Percentiles rank a stretch among this genome's conserved stretches.
Conservation (phyloP, 2,329 filamentous ascomycete species). For the Hypoxylon sp. region DNA sequence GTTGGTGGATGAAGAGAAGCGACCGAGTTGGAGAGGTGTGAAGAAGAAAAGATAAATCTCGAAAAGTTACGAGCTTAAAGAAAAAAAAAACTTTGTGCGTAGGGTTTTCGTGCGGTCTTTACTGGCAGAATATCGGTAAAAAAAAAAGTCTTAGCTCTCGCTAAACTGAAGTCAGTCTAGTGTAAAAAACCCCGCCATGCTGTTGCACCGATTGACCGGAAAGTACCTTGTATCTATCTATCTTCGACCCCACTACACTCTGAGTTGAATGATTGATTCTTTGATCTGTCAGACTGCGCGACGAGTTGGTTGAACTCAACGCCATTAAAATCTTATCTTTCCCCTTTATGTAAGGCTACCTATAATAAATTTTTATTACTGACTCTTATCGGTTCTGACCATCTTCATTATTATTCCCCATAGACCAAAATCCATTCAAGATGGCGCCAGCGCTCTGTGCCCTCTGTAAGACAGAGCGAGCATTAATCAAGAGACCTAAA, state of each 20-base stretch:
- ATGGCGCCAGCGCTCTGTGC: slow-evolving; percentile 85
- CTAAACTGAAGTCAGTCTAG: slow-evolving; percentile 26
- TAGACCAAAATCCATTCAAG: background rate
- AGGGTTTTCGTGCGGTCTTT: slow-evolving; percentile 39
- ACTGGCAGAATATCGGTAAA: slow-evolving; percentile 40
- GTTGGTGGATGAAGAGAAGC: slow-evolving; percentile 56
- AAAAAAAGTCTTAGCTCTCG: no score
- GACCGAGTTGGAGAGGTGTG: slow-evolving; percentile 47
- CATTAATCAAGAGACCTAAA: slow-evolving; percentile 92
- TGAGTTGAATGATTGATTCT: slow-evolving; percentile 13
- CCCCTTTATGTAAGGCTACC: no score
- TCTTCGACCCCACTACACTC: slow-evolving; percentile 31
- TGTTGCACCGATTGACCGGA: no score
- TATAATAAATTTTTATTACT: no score
- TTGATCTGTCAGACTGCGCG: slow-evolving; percentile 1
- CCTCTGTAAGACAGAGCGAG: slow-evolving; percentile 77
- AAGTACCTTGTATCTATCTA: slow-evolving; percentile 7
- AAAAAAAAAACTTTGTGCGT: slow-evolving; percentile 44
- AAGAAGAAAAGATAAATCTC: slow-evolving; percentile 45
- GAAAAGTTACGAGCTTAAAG: slow-evolving; percentile 38
- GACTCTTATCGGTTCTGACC: no score
- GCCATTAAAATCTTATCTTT: background rate
- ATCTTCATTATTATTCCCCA: background rate
- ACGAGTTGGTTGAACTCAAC: slow-evolving; percentile 10
- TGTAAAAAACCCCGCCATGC: no score